Evolutionary conservation across 768 basidiomycete genomes (phyloP).

Genomic region (Panaeolus cyanescens): DNA sequence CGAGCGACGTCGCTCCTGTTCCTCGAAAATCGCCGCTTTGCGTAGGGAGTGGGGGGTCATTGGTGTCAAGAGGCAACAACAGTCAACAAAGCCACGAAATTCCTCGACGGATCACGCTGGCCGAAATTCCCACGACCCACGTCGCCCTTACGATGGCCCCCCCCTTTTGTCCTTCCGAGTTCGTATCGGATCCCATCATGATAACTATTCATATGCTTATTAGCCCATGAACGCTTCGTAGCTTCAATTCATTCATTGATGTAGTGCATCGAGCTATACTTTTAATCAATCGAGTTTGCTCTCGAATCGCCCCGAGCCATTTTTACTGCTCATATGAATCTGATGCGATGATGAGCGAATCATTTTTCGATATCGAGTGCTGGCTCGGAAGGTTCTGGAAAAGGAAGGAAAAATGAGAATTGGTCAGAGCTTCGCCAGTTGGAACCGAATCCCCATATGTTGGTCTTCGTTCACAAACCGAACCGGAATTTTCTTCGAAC

Average conservation of each 20-base stretch:
- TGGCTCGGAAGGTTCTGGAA: background rate
- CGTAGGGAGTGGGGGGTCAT: slow-evolving; percentile 4
- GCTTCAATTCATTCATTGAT: background rate
- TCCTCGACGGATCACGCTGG: slow-evolving; percentile 4
- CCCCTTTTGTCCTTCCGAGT: background rate
- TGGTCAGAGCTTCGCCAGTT: too few species aligned
- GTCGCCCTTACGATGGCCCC: background rate
- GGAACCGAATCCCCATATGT: too few species aligned
- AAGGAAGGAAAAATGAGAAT: background rate
- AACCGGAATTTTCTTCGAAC: too few species aligned
- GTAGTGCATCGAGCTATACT: background rate
- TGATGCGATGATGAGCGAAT: background rate
- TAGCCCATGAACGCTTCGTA: background rate
- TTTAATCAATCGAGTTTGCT: background rate
- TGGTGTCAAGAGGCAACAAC: slow-evolving; percentile 2
- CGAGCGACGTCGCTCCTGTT: slow-evolving; percentile 1
- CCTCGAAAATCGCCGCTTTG: slow-evolving; percentile 2
- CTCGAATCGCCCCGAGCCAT: background rate
- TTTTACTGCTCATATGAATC: background rate
- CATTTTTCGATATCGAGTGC: background rate
- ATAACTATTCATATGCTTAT: background rate
- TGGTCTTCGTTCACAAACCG: too few species aligned
- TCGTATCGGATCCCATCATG: slow-evolving; percentile 1
- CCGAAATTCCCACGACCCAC: background rate
- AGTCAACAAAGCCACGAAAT: slow-evolving; percentile 4